These are phyloP conservation scores for Coriaria nepalensis DNA, from an alignment of 306 rosid genomes.

Conservation along the genomic window DNA sequence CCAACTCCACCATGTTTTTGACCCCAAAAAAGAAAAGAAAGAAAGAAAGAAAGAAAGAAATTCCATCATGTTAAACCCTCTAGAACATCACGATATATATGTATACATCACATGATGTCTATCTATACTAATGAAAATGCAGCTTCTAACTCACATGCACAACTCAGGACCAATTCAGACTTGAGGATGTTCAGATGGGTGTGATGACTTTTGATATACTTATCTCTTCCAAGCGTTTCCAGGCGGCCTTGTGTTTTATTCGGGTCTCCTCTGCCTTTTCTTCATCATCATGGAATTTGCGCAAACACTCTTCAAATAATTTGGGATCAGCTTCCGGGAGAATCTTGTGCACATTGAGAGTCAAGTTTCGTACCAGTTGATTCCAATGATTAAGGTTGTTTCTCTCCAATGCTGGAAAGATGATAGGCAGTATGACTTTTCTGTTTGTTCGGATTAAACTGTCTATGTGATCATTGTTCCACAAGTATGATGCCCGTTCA, in stretches of 20 bases:
- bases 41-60: too few relatives aligned
- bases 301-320: neutral
- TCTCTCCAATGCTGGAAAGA: slow-evolving; percentile 5
- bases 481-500: slow-evolving; percentile 3
- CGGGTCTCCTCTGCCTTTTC: neutral
- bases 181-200: too few relatives aligned
- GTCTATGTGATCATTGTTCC: neutral
- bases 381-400: slow-evolving; percentile 1
- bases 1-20: too few relatives aligned
- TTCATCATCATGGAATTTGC: neutral
- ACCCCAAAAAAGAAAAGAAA: too few relatives aligned
- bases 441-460: neutral
- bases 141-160: too few relatives aligned
- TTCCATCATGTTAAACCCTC: too few relatives aligned
- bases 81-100: too few relatives aligned
- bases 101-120: too few relatives aligned
- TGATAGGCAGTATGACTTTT: slow-evolving; percentile 1
- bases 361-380: slow-evolving; percentile 1
- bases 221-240: neutral
- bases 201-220: neutral
- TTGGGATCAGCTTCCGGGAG: slow-evolving; percentile 1
- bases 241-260: neutral
- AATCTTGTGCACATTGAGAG: neutral
- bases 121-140: too few relatives aligned
- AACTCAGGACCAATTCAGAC: too few relatives aligned